A percentile compares a stretch with the other conserved stretches of the same genome.
Conservation (phyloP, 176 grass and related monocot species). For the Echinochloa phyllopogon region DNA sequence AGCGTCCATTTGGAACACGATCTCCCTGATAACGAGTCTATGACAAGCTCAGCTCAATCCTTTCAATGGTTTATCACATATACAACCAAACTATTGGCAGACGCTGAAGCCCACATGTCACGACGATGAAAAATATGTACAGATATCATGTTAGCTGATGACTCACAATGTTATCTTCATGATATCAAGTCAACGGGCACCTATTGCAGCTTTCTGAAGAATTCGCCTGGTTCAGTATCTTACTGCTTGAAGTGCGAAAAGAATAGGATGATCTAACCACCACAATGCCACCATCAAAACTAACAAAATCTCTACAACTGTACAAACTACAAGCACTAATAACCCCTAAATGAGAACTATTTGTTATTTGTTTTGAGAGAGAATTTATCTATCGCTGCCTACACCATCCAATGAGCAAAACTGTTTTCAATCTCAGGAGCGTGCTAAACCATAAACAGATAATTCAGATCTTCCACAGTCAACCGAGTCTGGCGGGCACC, state of each 20-base stretch:
- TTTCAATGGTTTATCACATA: constrained; percentile 18
- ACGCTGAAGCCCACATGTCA: not conserved
- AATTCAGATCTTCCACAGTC: constrained; percentile 90
- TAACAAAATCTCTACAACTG: constrained; percentile 57
- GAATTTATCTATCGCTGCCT: constrained; percentile 44
- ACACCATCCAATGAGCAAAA: constrained; percentile 64
- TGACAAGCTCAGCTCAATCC: constrained; percentile 13
- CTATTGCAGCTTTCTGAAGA: constrained; percentile 25
- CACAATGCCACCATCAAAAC: constrained; percentile 24
- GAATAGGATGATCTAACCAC: constrained; percentile 45
- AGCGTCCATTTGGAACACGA: not conserved
- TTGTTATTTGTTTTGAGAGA: constrained; percentile 35
- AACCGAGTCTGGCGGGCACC: constrained; percentile 77
- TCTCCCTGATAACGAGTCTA: not conserved
- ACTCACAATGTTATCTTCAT: constrained; percentile 31
- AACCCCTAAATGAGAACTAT: constrained; percentile 41
- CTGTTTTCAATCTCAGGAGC: constrained; percentile 45
- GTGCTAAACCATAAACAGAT: constrained; percentile 87
- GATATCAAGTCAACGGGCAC: constrained; percentile 35
- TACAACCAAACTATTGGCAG: constrained; percentile 21
- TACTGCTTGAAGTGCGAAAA: constrained; percentile 35
- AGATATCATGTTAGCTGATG: constrained; percentile 54
- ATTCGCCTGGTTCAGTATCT: constrained; percentile 23
- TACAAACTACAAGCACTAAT: constrained; percentile 51
- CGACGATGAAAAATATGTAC: constrained; percentile 38